These are phyloP conservation scores for Podospora anserina DNA, from an alignment of 495 filamentous ascomycete genomes.

Conservation along the genomic window DNA sequence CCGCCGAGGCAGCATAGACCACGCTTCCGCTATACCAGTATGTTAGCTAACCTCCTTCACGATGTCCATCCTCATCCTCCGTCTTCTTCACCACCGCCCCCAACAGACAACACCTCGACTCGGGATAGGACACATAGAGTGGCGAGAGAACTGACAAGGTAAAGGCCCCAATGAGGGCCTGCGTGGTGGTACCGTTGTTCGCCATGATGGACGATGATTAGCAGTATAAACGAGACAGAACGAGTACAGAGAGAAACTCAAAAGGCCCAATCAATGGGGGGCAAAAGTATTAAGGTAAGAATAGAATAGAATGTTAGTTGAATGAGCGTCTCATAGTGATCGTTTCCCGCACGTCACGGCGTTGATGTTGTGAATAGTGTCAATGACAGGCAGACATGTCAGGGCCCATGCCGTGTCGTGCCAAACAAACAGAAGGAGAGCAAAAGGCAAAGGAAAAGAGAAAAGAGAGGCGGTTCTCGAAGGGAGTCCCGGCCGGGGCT, in stretches of 20 bases:
- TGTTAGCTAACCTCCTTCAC: not conserved
- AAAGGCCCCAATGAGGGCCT: conserved; percentile 53
- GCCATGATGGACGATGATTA: conserved; percentile 40
- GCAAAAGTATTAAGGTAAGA: conserved; percentile 34
- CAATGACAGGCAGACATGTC: conserved; percentile 25
- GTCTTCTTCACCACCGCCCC: not conserved
- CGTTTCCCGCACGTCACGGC: conserved; percentile 22
- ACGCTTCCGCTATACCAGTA: conserved; percentile 44
- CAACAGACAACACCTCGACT: not conserved
- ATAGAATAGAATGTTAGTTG: conserved; percentile 26
- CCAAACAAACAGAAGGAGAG: conserved; percentile 22
- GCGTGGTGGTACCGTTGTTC: conserved; percentile 43
- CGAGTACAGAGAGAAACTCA: conserved; percentile 33
- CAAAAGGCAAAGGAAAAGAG: conserved; percentile 24
- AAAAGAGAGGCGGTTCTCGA: conserved; percentile 13
- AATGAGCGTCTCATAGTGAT: conserved; percentile 34
- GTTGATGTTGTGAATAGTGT: conserved; percentile 30
- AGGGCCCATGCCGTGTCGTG: conserved; percentile 23
- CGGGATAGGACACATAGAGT: not conserved
- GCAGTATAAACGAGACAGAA: conserved; percentile 25
- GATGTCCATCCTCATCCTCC: not conserved
- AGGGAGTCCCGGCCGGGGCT: not conserved
- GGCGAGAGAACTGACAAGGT: conserved; percentile 44
- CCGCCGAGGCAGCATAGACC: conserved; percentile 50
- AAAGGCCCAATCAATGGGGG: conserved; percentile 55